Base-by-base conservation (phyloP, 306 rosid species). In the Trifolium subterraneum region DNA sequence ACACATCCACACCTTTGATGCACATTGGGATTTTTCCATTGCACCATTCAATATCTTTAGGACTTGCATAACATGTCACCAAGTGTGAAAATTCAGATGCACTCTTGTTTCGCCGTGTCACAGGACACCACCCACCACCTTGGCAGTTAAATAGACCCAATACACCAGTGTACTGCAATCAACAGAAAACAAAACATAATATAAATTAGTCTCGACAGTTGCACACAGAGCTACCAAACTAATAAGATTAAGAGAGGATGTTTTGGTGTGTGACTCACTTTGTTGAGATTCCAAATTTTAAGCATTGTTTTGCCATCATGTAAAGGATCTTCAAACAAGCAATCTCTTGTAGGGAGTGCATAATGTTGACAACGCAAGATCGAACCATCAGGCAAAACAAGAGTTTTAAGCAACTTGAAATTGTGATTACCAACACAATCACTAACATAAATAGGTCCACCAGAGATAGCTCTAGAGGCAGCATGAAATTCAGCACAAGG, bases 101-200 rank as follows among this genome's bases (percentile, higher is more conserved):
- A 10, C 88, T 81, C 78, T 79, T 84, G 92, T 91, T 86, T 64
- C 79, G 27, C 54, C 95, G 60, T 7, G 85, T 72, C 75, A 72
- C 67, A 1, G 88, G 92, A 65, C 95, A 87, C 97, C 95, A 89
- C 16, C 92, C 95, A 29, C 95, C 95, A 61, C 93, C 97, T 91
- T 91, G 95, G 82, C 95, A 89, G 47, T 91, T 89, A 20, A 91
- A 91, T 18, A 84, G 6, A 7, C 95, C 95, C 64, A 91, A 68
- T 29, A 88, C 91, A n/a, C 91, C 91, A 0, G 90, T 69, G 42
- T 71, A 83, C 97, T 91, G 78, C 18, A 54, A 7, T 52, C 60
- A 19, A 52, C 18, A 12, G 6, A 73, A 45, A 58, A 72, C 9
- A 36, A 18, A 35, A 31, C 5, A 67, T 14, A 3, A 2, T 47